Evolutionary conservation across 2,329 filamentous ascomycete species (phyloP).

Genomic region (Penicillium sp.): DNA sequence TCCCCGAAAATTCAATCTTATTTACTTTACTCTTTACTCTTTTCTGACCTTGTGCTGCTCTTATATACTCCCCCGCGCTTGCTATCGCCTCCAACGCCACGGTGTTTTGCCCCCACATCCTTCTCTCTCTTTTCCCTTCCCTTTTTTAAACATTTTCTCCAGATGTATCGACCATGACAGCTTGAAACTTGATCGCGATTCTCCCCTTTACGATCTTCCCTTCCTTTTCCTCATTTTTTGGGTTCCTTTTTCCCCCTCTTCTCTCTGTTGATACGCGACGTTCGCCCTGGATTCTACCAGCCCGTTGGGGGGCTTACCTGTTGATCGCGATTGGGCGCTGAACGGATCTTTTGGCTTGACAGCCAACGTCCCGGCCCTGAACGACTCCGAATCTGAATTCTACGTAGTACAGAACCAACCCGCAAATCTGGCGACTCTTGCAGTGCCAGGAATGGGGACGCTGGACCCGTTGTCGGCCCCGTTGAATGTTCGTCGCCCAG

Average conservation of each 20-base stretch:
- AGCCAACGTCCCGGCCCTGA: slow-evolving; percentile 26
- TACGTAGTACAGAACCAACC: slow-evolving; percentile 43
- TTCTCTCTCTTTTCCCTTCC: neutral
- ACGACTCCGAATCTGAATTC: slow-evolving; percentile 44
- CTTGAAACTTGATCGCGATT: neutral
- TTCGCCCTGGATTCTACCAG: slow-evolving; percentile 53
- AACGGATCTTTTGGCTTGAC: slow-evolving; percentile 34
- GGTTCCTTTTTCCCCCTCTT: neutral
- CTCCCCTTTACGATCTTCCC: neutral
- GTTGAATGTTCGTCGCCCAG: slow-evolving; percentile 70
- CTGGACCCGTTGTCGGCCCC: slow-evolving; percentile 62
- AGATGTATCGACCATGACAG: slow-evolving; percentile 24
- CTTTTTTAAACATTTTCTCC: slow-evolving; percentile 3
- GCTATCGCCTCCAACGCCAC: slow-evolving; percentile 21
- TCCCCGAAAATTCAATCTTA: slow-evolving; percentile 8
- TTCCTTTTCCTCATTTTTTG: slow-evolving; percentile 3
- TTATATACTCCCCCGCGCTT: slow-evolving; percentile 17
- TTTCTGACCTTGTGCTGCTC: neutral
- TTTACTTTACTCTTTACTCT: slow-evolving; percentile 1
- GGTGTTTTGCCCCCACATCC: slow-evolving; percentile 13
- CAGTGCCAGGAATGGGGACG: slow-evolving; percentile 64
- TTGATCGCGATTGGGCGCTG: slow-evolving; percentile 51
- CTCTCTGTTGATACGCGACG: slow-evolving; percentile 30
- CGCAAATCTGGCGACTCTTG: slow-evolving; percentile 64
- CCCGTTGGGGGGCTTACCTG: slow-evolving; percentile 48